Evolutionary conservation across 768 basidiomycete genomes (phyloP).

Genomic region (Kwoniella sp.): DNA sequence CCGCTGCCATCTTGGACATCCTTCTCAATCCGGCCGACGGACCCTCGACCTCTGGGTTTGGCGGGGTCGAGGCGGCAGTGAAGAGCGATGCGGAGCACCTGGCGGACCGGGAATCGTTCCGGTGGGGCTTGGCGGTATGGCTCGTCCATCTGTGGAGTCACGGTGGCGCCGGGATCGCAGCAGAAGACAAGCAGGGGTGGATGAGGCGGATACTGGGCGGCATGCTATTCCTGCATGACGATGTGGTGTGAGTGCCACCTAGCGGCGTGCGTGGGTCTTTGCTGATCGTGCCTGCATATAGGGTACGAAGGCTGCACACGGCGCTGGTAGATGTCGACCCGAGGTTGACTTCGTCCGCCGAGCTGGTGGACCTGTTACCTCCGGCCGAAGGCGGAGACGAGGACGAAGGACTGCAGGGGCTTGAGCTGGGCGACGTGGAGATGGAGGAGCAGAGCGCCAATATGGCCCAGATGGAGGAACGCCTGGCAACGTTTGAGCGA

Average conservation of each 20-base stretch:
- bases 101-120: not conserved
- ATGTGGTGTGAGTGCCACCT: conserved; percentile 16
- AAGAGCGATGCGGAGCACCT: not conserved
- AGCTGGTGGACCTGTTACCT: not conserved
- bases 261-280: too few relatives aligned
- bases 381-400: not conserved
- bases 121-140: conserved; percentile 19
- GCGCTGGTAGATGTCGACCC: not conserved
- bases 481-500: conserved; percentile 4
- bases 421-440: not conserved
- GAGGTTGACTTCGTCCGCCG: too few relatives aligned
- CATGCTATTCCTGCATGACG: conserved; percentile 11
- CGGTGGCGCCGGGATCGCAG: not conserved
- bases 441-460: not conserved
- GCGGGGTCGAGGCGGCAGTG: not conserved
- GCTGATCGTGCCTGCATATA: too few relatives aligned
- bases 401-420: conserved; percentile 1
- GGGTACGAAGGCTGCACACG: conserved; percentile 3
- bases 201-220: not conserved
- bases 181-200: conserved; percentile 5
- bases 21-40: conserved; percentile 1
- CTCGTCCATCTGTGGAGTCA: conserved; percentile 4
- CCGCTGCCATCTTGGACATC: conserved; percentile 20
- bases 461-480: conserved; percentile 21
- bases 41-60: not conserved